Conservation (phyloP, 192 early-diverging fungal genomes). For the Rhizoclosmatium sp. region DNA sequence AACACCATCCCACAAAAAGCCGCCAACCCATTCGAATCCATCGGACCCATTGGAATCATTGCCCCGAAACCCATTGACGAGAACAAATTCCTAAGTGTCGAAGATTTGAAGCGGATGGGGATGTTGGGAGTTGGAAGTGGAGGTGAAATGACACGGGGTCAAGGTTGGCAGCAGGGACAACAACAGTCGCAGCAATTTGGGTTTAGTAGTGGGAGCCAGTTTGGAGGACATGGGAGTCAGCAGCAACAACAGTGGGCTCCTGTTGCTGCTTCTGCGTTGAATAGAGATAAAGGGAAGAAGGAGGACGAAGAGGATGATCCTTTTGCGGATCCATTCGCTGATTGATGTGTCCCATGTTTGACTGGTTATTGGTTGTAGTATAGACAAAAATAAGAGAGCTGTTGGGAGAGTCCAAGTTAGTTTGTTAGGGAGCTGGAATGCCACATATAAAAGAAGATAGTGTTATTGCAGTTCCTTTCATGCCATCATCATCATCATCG, state of each 20-base stretch:
- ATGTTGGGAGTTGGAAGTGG: constrained; percentile 14
- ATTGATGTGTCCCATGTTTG: neutral
- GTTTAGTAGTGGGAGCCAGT: neutral
- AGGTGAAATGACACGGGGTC: neutral
- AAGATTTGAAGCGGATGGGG: constrained; percentile 25
- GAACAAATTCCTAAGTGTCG: constrained; percentile 34
- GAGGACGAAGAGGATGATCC: constrained; percentile 31
- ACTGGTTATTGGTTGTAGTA: too few relatives aligned
- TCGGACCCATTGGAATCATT: neutral
- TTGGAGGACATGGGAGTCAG: neutral
- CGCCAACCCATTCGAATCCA: constrained; percentile 10
- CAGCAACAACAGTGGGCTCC: neutral
- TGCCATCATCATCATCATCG: neutral
- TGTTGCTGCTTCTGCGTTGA: neutral
- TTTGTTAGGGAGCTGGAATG: neutral
- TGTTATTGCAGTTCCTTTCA: neutral
- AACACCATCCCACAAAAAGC: neutral
- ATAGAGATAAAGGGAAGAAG: neutral
- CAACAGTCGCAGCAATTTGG: neutral
- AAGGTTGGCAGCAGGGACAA: neutral
- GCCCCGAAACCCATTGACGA: constrained; percentile 26
- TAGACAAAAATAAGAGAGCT: neutral
- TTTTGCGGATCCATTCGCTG: constrained; percentile 36
- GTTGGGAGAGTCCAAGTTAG: neutral
- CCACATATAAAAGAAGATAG: neutral